Evolutionary conservation across 2,329 filamentous ascomycete species (phyloP), one percentile per base, ranked within the genome.

Genomic region (Pseudonectria foliicola): DNA sequence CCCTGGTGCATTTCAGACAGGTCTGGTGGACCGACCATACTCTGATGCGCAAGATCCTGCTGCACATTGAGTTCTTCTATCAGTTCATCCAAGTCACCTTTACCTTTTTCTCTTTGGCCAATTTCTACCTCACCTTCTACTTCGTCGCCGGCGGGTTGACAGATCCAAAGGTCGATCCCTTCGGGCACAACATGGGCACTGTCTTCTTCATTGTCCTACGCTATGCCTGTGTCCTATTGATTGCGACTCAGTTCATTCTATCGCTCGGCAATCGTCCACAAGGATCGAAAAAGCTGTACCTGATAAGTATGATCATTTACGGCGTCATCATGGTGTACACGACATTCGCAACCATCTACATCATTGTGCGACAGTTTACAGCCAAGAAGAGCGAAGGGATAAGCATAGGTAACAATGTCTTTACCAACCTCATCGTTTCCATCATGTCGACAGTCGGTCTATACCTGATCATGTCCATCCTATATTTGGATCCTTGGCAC

Each of bases 111-210:
- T 95, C 90, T 10, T 78, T 98, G 27, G 89, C 90, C 61, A 98
- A 98, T 69, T 98, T 96, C 71, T 98, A 96, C 61, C 80, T 98
- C 34, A 94, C 89, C 38, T 98, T 98, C 66, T 98, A 89, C 73
- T 98, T 98, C 67, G 82, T 98, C 47, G 88, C 88, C 14, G 92
- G 92, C 28, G 93, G 89, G 27, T 73, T 98, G 12, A 75, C 84
- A 1, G 87, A 96, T 52, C 67, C 76, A 0, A 67, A 68, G 16
- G 70, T 93, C 46, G 92, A 98, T 59, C 93, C 93, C 0, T 98
- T 98, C 49, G 89, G 89, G 12, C 85, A 95, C 62, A 74, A 80
- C 43, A 81, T 94, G 44, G 90, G 85, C 31, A 77, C 77, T 46
- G 78, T 84, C 63, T 85, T 98, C 57, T 98, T 96, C 63, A 75